Evolutionary conservation across 202 grass and related monocot species (phyloP), one percentile per base, ranked within the genome.

Genomic region (Schoenoplectus triqueter): DNA sequence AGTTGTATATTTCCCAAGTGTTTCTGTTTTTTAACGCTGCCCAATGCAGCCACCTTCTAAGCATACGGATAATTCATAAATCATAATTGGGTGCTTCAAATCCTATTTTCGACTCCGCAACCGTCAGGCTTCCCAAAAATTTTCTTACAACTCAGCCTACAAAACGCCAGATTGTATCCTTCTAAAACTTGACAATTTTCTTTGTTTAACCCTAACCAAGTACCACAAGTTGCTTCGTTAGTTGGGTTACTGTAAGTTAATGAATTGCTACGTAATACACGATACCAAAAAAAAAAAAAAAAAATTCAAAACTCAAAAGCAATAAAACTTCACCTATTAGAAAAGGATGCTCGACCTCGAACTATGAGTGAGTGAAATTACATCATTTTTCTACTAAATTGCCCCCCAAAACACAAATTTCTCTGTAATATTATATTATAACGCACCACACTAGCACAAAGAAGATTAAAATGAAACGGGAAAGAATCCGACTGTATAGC

Each of bases 401-500:
- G 50, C 64, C 59, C 31, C 31, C 18, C 31, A 69, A 83, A 56
- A 70, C 81, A 83, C 64, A 57, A 39, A 42, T 56, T 77, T 17
- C 46, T 68, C 66, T 83, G 62, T 70, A 83, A 83, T 45, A 69
- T 66, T 83, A 83, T 69, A 83, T 69, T 66, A 55, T 9, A 6
- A 71, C 6, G 50, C 48, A 51, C 67, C 20, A 17, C 65, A 66
- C 56, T 75, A 78, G 15, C 49, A 85, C 66, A 51, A 51, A 87
- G 73, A 85, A 87, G 49, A 13, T 59, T 59, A 52, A 80, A 49
- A 80, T 11, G 40, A 87, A 67, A 81, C 73, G 70, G 80, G 10
- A 42, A 71, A 86, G 74, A 66, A 85, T 78, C 78, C 56, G 84
- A 86, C 83, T 81, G 83, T 84, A 86, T 91, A 80, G n/a, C 70